Evolutionary conservation across 805 yeast genomes (phyloP).

Genomic region (Yamadazyma olivae): DNA sequence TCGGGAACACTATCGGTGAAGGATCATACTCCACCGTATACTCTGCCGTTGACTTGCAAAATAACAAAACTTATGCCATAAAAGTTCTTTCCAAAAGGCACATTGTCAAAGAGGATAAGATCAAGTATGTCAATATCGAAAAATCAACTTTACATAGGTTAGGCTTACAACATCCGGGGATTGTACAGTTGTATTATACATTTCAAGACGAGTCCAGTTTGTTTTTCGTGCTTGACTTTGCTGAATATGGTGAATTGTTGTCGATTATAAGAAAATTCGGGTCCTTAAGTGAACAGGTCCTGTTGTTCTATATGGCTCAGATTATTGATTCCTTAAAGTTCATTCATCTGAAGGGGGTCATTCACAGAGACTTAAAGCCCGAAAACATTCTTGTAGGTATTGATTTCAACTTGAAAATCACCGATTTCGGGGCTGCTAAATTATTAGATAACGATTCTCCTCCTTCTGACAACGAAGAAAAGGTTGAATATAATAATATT

Average conservation of each 20-base stretch:
- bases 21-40: conserved; percentile 95
- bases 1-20: conserved; percentile 87
- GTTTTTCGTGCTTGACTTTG: conserved; percentile 90
- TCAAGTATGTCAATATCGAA: conserved; percentile 94
- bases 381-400: conserved; percentile 84
- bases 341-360: conserved; percentile 85
- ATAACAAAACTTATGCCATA: conserved; percentile 78
- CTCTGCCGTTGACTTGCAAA: conserved; percentile 76
- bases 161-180: conserved; percentile 89
- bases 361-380: conserved; percentile 93
- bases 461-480: conserved; percentile 35
- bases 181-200: conserved; percentile 86
- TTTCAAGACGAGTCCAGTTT: conserved; percentile 88
- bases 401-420: conserved; percentile 84
- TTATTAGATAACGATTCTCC: conserved; percentile 37
- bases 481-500: conserved; percentile 28
- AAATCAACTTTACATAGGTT: conserved; percentile 83
- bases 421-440: conserved; percentile 98
- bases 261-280: conserved; percentile 76
- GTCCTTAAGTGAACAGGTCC: conserved; percentile 68
- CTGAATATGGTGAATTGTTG: conserved; percentile 91
- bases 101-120: conserved; percentile 90
- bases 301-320: conserved; percentile 81
- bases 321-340: conserved; percentile 86
- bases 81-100: conserved; percentile 90